Evolutionary conservation across 2,329 filamentous ascomycete species (phyloP), one percentile per base, ranked within the genome.

Genomic region (Ophiostoma novo-ulmi): DNA sequence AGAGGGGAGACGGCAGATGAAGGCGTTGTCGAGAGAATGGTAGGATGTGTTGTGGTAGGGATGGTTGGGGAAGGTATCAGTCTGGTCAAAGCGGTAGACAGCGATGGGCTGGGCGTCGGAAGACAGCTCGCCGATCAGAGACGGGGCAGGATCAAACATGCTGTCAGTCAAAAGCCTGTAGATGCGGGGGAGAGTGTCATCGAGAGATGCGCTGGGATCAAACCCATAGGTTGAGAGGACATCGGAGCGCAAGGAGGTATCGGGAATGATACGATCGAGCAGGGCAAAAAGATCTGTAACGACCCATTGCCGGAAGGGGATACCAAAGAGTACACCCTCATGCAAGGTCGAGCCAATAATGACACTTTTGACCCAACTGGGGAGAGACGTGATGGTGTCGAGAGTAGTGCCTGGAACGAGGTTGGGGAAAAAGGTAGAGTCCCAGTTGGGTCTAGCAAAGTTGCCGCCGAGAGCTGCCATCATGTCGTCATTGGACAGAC

Each of bases 31-130:
- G 8, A 68, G 31, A 10, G 67, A 31, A 35, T 68, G 67, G 20
- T 55, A 61, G 67, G 67, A 35, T 8, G 26, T 38, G 31, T 52
- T 52, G 67, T 38, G 31, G 35, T 58, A 68, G 31, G 20, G 67
- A 4, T 48, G 44, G 44, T 39, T 31, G 7, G 44, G 48, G 31
- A 38, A 55, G 17, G 44, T 38, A 48, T 68, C 67, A 4, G 14
- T 7, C 67, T 68, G 67, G 31, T 68, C 67, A 31, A 68, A 61
- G 17, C 67, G 67, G 48, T 68, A 68, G 14, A 68, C 67, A n/a
- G 31, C n/a, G n/a, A 68, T 36, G 10, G 67, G 67, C 20, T 39
- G 31, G 8, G 63, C 35, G 63, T 65, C 63, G 3, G 67, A 58
- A 26, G 67, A 58, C 35, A 68, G 17, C 31, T 14, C 22, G 20